phyloP scores from a whole-genome alignment of 768 basidiomycete species.

The Hemileccinum impolitum region DNA sequence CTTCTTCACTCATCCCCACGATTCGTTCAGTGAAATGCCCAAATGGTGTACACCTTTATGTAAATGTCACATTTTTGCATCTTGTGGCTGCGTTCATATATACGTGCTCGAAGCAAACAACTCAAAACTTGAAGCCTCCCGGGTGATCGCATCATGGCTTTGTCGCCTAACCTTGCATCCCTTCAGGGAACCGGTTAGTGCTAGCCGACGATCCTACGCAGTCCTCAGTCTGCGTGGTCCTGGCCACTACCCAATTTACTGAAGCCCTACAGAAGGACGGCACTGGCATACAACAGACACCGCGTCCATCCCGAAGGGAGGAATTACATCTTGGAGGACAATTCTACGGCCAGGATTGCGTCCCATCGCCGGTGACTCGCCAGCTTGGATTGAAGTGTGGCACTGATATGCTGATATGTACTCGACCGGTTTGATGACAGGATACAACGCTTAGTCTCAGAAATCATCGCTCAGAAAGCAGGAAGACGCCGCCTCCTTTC shows the following conservation, averaged over 20 bases:
- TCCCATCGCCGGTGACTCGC: conserved; percentile 8
- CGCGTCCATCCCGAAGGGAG: neutral
- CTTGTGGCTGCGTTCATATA: conserved; percentile 1
- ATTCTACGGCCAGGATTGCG: conserved; percentile 7
- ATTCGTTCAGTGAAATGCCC: neutral
- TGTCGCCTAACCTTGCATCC: neutral
- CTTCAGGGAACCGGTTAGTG: too few relatives aligned
- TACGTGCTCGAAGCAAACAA: neutral
- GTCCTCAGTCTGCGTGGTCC: too few relatives aligned
- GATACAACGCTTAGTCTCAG: too few relatives aligned
- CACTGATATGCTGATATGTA: too few relatives aligned
- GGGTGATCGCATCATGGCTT: neutral
- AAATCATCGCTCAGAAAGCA: too few relatives aligned
- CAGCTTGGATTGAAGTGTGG: neutral
- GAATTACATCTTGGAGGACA: neutral
- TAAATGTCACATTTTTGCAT: neutral
- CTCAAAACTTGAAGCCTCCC: neutral
- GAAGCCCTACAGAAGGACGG: conserved; percentile 4
- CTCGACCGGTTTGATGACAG: too few relatives aligned
- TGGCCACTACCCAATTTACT: too few relatives aligned
- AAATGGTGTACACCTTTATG: neutral
- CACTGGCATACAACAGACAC: conserved; percentile 14
- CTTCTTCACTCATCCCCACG: conserved; percentile 2
- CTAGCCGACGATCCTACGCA: too few relatives aligned
- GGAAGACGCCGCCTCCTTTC: too few relatives aligned